Base-by-base conservation (phyloP, 78 protist genomes). In the slime mould (Dictyostelium discoideum) region DNA sequence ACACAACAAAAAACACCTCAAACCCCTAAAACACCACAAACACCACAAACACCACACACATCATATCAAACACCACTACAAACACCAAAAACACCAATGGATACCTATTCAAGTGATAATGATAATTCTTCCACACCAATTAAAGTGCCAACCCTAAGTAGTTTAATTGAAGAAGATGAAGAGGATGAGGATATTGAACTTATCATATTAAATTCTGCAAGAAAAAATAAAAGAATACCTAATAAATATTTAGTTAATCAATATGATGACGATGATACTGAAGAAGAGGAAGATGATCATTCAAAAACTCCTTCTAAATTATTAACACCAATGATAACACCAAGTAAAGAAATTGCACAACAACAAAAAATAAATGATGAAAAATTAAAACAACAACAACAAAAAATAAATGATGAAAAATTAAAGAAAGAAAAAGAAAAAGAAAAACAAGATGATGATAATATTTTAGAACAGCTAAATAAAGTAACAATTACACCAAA, bases 131-230 rank as follows among this genome's bases (percentile, higher is more conserved):
- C 20, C 22, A 40, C 26, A 48, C 26, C 85, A 46, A n/a, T 50
- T 80, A 80, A n/a, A 44, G 42, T 18, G 26, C 77, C 77, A 82
- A 54, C 86, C 13, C 11, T 32, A 24, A 82, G 20, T 82, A 32
- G 42, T 29, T 54, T 54, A 29, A 3, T 54, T 11, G 86, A 82
- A 82, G 73, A 54, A 9, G 72, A 50, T 82, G 85, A 80, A 40
- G 85, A 80, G 14, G 86, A 82, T 54, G 86, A 82, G 13, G 86
- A 82, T 82, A 26, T 79, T 44, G 84, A 79, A 44, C 26, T 44
- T 16, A 79, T 79, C n/a, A 24, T 79, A 0, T 79, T 79, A 24
- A 79, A 79, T 11, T 82, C 86, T 6, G 39, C 86, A n/a, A 82
- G 60, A 50, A 42, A 50, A 24, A 39, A 18, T 4, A 82, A 50